Evolutionary conservation across 306 rosid species (phyloP), one percentile per base, ranked within the genome.

Genomic region (Lathyrus aphaca): DNA sequence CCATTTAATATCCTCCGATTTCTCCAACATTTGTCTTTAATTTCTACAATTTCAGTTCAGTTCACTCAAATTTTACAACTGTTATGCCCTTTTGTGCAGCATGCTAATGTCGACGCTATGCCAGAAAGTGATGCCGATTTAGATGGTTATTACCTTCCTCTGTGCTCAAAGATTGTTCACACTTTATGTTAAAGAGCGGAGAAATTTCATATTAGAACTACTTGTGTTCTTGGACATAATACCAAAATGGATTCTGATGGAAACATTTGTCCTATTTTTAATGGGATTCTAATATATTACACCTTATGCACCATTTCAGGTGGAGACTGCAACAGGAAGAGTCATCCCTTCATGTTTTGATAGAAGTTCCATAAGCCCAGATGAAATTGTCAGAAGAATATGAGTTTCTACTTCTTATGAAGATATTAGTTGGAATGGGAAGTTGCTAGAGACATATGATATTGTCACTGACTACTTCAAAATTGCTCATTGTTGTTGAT

Each of bases 401-500:
- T 79, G 97, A 70, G 80, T 88, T 25, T 74, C 92, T 59, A 62
- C 80, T 53, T 65, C 86, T 8, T 74, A 74, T 60, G 92, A 93
- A 75, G 97, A 93, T 71, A 45, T 71, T 35, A 79, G 38, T 68
- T 82, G 86, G 94, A 30, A 23, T 2, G 92, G 88, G 35, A 93
- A 86, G 78, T 77, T 93, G 77, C 80, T 87, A 71, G 97, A 90
- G 80, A 90, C 97, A 57, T 93, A 90, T 54, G 91, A 93, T 57
- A 79, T 89, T 40, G 71, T 32, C 74, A 86, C 85, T 49, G 94
- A 90, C 68, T 77, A 38, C 69, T 93, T 90, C 69, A 73, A 60
- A 83, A 88, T 93, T 39, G 87, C 89, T 42, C 86, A 96, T 42
- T 88, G 89, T 73, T 3, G 78, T 86, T 93, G 98, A n/a, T n/a